Conservation (phyloP, 805 yeast genomes). For the Candida saitoana region DNA sequence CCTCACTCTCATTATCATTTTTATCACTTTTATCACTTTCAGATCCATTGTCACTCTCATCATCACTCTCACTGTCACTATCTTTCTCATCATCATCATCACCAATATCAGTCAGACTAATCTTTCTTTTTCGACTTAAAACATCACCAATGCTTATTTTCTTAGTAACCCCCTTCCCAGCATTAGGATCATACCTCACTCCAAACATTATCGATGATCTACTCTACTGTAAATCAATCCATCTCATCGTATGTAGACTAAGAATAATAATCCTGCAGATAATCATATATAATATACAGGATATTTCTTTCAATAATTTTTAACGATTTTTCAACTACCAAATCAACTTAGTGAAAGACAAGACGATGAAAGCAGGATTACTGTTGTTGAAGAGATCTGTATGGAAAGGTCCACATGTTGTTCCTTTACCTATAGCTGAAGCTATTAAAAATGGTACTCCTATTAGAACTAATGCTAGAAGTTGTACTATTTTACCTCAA, state of each 20-base stretch:
- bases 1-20: slow-evolving; percentile 8
- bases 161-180: slow-evolving; percentile 1
- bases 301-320: neutral
- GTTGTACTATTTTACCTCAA: slow-evolving; percentile 92
- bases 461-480: slow-evolving; percentile 91
- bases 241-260: no score
- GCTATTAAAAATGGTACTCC: slow-evolving; percentile 80
- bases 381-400: slow-evolving; percentile 31
- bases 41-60: slow-evolving; percentile 7
- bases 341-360: neutral
- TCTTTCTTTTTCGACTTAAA: slow-evolving; percentile 16
- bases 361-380: slow-evolving; percentile 32
- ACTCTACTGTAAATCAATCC: neutral
- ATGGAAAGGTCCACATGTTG: slow-evolving; percentile 81
- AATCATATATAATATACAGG: neutral
- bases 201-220: slow-evolving; percentile 49
- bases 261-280: neutral
- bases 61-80: slow-evolving; percentile 12
- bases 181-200: slow-evolving; percentile 55
- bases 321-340: neutral
- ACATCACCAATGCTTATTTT: slow-evolving; percentile 1
- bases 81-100: slow-evolving; percentile 10
- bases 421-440: slow-evolving; percentile 87
- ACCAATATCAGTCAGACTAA: slow-evolving; percentile 10
- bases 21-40: slow-evolving; percentile 14